A percentile compares a stretch with the other conserved stretches of the same genome.
phyloP scores from a whole-genome alignment of 768 basidiomycete genomes.

The Rhodotorula taiwanensis region DNA sequence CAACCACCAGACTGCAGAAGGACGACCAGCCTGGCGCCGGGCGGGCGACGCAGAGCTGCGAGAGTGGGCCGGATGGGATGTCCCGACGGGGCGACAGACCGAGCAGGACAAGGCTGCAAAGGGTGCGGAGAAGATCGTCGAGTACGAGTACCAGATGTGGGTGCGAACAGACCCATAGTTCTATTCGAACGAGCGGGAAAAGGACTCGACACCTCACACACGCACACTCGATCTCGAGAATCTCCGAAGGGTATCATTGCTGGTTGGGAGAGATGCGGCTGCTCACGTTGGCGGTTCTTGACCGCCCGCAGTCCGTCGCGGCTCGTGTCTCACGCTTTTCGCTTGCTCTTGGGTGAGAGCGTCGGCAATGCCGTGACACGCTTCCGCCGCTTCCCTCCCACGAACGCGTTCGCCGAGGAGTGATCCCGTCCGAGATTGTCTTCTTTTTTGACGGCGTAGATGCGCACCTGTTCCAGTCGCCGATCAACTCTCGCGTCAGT shows the following conservation, averaged over 20 bases:
- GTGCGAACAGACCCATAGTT: background rate
- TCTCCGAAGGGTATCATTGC: too few species aligned
- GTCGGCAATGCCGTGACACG: constrained; percentile 36
- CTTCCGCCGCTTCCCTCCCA: constrained; percentile 81
- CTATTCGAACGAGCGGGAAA: too few species aligned
- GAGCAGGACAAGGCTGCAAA: constrained; percentile 64
- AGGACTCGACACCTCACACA: too few species aligned
- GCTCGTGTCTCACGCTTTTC: background rate
- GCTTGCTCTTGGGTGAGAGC: background rate
- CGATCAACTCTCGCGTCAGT: too few species aligned
- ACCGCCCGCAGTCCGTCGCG: too few species aligned
- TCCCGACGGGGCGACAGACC: constrained; percentile 60
- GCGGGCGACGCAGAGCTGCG: constrained; percentile 59
- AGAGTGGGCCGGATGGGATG: constrained; percentile 73
- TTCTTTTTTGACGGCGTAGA: constrained; percentile 91
- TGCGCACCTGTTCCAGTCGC: constrained; percentile 74
- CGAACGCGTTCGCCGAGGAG: constrained; percentile 78
- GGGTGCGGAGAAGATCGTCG: constrained; percentile 65
- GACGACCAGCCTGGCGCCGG: constrained; percentile 48
- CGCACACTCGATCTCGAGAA: too few species aligned
- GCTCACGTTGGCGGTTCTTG: too few species aligned
- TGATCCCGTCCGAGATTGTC: constrained; percentile 83
- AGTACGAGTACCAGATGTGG: constrained; percentile 98
- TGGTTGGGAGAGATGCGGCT: too few species aligned
- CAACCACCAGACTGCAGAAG: constrained; percentile 42